Evolutionary conservation across 257 asterid genomes (phyloP).

Genomic region (Solanum chmielewskii): DNA sequence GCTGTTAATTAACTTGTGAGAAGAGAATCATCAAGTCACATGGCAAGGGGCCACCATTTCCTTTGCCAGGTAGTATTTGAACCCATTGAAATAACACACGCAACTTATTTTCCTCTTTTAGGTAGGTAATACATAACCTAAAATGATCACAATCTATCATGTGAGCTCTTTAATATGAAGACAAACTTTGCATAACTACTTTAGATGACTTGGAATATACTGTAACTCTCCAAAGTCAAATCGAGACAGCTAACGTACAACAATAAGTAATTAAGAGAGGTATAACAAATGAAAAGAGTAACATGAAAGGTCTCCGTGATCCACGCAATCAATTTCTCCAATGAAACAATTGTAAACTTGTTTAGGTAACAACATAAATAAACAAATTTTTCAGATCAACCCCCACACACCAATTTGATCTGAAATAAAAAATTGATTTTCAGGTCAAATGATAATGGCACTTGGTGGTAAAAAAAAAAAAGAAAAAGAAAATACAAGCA

Average conservation of each 20-base stretch:
- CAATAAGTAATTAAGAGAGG: not conserved
- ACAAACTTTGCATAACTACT: not conserved
- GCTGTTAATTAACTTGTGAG: not conserved
- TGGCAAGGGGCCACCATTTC: not conserved
- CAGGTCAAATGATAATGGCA: constrained; percentile 10
- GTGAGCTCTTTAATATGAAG: not conserved
- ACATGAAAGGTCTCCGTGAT: not conserved
- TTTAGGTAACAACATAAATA: constrained; percentile 21
- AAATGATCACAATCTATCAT: not conserved
- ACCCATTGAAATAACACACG: not conserved
- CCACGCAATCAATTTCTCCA: constrained; percentile 2
- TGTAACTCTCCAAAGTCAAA: not conserved
- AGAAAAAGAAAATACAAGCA: not conserved
- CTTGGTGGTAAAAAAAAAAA: not conserved
- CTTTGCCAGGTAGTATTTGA: not conserved
- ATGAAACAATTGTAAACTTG: constrained; percentile 7
- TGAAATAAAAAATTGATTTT: constrained; percentile 5
- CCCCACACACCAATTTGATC: constrained; percentile 8
- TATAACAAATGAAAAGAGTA: not conserved
- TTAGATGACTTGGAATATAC: not conserved
- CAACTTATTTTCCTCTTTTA: not conserved
- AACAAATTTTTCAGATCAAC: constrained; percentile 17
- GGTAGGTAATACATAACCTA: not conserved
- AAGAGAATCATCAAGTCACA: not conserved
- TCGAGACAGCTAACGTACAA: not conserved